Conservation (phyloP, 345 rosid genomes). For the Noccaea caerulescens region DNA sequence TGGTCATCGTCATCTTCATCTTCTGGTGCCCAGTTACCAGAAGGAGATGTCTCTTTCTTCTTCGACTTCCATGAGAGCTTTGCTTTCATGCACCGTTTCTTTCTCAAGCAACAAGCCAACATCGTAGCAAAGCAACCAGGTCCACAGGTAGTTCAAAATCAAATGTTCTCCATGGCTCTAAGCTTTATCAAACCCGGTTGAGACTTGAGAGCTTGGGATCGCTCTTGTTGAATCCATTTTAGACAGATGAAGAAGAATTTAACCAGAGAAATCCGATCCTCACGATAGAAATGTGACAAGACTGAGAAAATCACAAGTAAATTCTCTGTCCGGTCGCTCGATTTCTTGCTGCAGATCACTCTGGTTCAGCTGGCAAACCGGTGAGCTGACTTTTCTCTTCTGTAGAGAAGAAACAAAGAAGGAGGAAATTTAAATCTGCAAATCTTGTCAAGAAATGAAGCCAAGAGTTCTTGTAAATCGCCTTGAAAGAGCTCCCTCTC, state of each 20-base stretch:
- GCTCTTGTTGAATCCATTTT: constrained; percentile 62
- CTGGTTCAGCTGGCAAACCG: constrained; percentile 41
- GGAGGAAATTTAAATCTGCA: constrained; percentile 54
- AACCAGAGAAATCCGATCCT: constrained; percentile 47
- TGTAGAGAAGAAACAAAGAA: constrained; percentile 52
- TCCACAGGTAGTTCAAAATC: constrained; percentile 48
- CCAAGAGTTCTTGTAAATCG: constrained; percentile 49
- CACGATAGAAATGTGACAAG: constrained; percentile 58
- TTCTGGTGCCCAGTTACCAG: constrained; percentile 63
- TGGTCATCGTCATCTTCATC: constrained; percentile 70
- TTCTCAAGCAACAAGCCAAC: constrained; percentile 57
- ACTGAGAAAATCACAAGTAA: constrained; percentile 47
- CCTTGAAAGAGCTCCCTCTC: constrained; percentile 56
- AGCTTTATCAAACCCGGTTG: constrained; percentile 58
- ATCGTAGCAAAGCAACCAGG: constrained; percentile 49
- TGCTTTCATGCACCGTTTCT: constrained; percentile 45
- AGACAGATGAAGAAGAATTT: constrained; percentile 29
- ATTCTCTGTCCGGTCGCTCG: constrained; percentile 15
- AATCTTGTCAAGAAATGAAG: constrained; percentile 55
- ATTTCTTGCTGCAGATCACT: constrained; percentile 51
- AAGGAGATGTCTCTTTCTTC: constrained; percentile 62
- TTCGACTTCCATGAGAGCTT: constrained; percentile 37
- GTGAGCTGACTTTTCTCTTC: constrained; percentile 53
- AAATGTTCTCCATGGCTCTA: constrained; percentile 58
- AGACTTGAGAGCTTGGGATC: constrained; percentile 56